phyloP scores from a whole-genome alignment of 257 asterid genomes.

The Cinchona pubescens region DNA sequence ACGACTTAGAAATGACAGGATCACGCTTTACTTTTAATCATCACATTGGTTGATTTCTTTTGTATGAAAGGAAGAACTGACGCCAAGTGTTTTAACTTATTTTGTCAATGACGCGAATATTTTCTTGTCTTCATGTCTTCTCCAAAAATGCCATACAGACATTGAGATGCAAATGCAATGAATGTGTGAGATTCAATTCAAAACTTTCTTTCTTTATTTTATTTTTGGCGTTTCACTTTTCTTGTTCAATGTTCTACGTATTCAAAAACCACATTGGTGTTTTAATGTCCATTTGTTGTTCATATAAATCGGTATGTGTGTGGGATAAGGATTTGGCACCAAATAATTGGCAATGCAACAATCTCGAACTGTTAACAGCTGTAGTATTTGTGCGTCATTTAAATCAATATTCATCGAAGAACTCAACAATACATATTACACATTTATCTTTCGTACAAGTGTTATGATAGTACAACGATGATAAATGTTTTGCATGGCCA shows the following conservation, averaged over 20 bases:
- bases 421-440: no score
- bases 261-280: not conserved
- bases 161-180: constrained; percentile 44
- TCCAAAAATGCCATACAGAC: no score
- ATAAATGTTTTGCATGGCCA: no score
- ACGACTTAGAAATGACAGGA: constrained; percentile 3
- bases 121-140: constrained; percentile 5
- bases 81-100: not conserved
- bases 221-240: not conserved
- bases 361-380: not conserved
- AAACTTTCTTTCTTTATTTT: no score
- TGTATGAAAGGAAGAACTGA: constrained; percentile 4
- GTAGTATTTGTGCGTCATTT: no score
- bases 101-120: constrained; percentile 36
- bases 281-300: not conserved
- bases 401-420: no score
- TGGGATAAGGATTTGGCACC: not conserved
- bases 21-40: constrained; percentile 22
- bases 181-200: constrained; percentile 32
- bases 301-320: not conserved
- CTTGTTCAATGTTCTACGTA: not conserved
- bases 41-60: constrained; percentile 28
- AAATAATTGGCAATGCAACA: not conserved
- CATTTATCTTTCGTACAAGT: no score
- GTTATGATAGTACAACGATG: no score